phyloP scores from a whole-genome alignment of 176 grass and related monocot species.

The Otatea glauca region DNA sequence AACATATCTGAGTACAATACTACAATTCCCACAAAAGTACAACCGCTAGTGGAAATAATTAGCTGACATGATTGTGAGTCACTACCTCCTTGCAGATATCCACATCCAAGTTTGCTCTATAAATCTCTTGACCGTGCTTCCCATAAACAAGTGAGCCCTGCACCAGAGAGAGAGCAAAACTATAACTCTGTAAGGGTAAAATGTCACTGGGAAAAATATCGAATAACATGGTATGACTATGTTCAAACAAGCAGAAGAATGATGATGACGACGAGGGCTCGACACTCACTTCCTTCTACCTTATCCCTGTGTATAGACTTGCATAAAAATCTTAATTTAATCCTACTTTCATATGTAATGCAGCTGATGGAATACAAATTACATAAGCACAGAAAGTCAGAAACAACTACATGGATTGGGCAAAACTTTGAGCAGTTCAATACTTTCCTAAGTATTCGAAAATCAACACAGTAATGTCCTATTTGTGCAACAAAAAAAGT shows the following conservation, averaged over 20 bases:
- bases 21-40: background rate
- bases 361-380: background rate
- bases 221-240: background rate
- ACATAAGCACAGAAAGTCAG: background rate
- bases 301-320: background rate
- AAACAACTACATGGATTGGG: constrained; percentile 29
- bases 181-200: background rate
- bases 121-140: constrained; percentile 66
- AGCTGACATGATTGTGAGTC: constrained; percentile 21
- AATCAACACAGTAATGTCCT: background rate
- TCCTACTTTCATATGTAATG: background rate
- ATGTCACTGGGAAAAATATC: background rate
- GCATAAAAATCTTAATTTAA: background rate
- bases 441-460: background rate
- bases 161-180: constrained; percentile 32
- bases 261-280: background rate
- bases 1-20: background rate
- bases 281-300: background rate
- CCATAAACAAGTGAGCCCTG: constrained; percentile 89
- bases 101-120: constrained; percentile 65
- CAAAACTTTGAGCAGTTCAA: constrained; percentile 28
- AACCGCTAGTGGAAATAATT: constrained; percentile 23
- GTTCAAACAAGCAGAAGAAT: constrained; percentile 30
- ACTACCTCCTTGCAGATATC: constrained; percentile 84
- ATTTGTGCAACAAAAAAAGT: background rate